phyloP scores from a whole-genome alignment of 352 stramenopile species.

The Phytophthora foliorum region DNA sequence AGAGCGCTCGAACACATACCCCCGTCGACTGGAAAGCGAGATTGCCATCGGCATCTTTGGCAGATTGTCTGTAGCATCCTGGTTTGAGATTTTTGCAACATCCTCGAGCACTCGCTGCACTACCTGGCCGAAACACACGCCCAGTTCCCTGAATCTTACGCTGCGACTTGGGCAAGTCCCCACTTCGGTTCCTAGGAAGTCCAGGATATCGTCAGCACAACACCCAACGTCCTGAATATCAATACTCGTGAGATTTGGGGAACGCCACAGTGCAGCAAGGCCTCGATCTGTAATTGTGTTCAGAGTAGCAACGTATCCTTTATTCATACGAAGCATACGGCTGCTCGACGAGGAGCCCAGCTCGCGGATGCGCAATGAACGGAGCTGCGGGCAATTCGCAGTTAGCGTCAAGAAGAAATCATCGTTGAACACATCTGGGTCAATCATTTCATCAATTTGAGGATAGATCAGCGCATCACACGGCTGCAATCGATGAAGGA shows the following conservation, averaged over 20 bases:
- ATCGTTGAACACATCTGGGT: slow-evolving; percentile 59
- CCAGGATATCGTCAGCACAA: slow-evolving; percentile 36
- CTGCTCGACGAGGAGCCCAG: slow-evolving; percentile 32
- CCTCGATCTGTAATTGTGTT: slow-evolving; percentile 51
- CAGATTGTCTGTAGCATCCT: not conserved
- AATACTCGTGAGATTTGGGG: slow-evolving; percentile 31
- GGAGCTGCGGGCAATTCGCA: slow-evolving; percentile 34
- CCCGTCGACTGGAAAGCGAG: slow-evolving; percentile 48
- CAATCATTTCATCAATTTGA: slow-evolving; percentile 73
- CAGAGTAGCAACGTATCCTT: slow-evolving; percentile 25
- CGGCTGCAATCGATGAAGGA: slow-evolving; percentile 58
- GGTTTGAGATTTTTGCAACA: slow-evolving; percentile 12
- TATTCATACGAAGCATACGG: slow-evolving; percentile 5
- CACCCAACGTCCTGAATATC: slow-evolving; percentile 55
- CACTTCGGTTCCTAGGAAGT: slow-evolving; percentile 17
- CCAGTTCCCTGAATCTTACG: slow-evolving; percentile 46
- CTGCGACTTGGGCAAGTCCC: not conserved
- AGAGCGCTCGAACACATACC: slow-evolving; percentile 48
- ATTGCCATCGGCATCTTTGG: slow-evolving; percentile 27
- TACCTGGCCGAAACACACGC: slow-evolving; percentile 52
- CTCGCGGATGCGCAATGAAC: slow-evolving; percentile 48
- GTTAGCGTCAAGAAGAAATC: slow-evolving; percentile 42
- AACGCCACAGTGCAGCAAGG: slow-evolving; percentile 32
- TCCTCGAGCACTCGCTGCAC: slow-evolving; percentile 40
- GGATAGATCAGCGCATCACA: slow-evolving; percentile 60